Base-by-base conservation (phyloP, 202 grass and related monocot genomes). In the Saccharum hybrid region DNA sequence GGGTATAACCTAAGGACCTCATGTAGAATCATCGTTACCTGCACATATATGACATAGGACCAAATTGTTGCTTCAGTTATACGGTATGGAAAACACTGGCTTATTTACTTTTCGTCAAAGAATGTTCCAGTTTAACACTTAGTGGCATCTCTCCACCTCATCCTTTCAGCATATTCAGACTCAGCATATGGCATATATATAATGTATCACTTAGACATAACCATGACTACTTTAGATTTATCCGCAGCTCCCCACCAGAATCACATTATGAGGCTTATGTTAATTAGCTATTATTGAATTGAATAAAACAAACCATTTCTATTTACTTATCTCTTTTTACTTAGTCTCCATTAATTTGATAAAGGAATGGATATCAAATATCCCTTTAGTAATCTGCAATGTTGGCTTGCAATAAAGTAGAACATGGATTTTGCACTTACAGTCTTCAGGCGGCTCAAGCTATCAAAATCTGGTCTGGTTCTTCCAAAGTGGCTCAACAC, bases 1-100 rank as follows among this genome's bases (percentile, higher is more conserved):
- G 93, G 90, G 40, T 93, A 96, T 7, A 96, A 74, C 54, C 88
- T 84, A 82, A 96, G 88, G 69, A 96, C 88, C 84, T 96, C 93
- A 7, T 93, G 74, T 8, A 96, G 68, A 71, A 96, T 93, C 93
- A 93, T 93, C 1, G 86, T 93, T 72, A 96, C 80, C 90, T 96
- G 49, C 52, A 28, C 69, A 34, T 46, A 63, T 23, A 66, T 78
- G 22, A 45, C 12, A 23, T 23, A 74, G 65, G 4, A 19, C 70
- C 28, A 78, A 48, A 45, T 33, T 33, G 18, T 49, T 59, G 22
- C 70, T 70, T 10, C 49, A 68, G 40, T 77, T 28, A 70, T 70
- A 31, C 10, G 9, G 22, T 31, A 71, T 30, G 13, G 3, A 56
- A 56, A 82, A 19, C 49, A 10, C 63, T 46, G 45, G 12, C 14